phyloP scores from a whole-genome alignment of 345 rosid genomes.

The Pseudoturritis turrita region DNA sequence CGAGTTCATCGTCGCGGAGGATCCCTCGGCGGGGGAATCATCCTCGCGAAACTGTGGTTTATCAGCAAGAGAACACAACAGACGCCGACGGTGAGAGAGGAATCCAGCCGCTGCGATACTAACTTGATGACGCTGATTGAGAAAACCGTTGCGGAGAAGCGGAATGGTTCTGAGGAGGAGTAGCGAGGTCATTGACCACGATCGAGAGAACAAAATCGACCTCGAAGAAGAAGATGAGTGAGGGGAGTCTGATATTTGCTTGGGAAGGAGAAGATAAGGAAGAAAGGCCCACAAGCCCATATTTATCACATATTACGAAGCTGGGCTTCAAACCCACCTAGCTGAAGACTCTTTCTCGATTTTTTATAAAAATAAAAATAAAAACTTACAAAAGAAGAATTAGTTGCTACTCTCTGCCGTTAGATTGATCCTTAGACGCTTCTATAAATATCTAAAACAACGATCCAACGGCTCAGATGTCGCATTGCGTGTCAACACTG shows the following conservation, averaged over 20 bases:
- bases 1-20: constrained; percentile 22
- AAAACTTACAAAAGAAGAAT: background rate
- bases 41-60: constrained; percentile 40
- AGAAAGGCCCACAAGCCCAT: constrained; percentile 11
- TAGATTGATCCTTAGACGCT: constrained; percentile 29
- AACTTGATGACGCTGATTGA: constrained; percentile 30
- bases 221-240: background rate
- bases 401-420: constrained; percentile 4
- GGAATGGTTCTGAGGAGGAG: constrained; percentile 63
- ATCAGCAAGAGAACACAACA: constrained; percentile 30
- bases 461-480: constrained; percentile 12
- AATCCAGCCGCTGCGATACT: constrained; percentile 21
- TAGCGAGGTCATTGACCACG: constrained; percentile 29
- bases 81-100: constrained; percentile 32
- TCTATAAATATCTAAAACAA: constrained; percentile 27
- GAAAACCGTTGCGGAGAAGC: constrained; percentile 38
- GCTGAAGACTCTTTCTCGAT: background rate
- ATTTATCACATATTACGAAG: background rate
- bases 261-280: constrained; percentile 23
- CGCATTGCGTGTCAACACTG: background rate
- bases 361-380: background rate
- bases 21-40: constrained; percentile 33
- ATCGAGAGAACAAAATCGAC: background rate
- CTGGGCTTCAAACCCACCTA: background rate
- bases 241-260: background rate